Evolutionary conservation across 2,329 filamentous ascomycete genomes (phyloP), one percentile per base, ranked within the genome.

Genomic region (Monilinia fructicola): DNA sequence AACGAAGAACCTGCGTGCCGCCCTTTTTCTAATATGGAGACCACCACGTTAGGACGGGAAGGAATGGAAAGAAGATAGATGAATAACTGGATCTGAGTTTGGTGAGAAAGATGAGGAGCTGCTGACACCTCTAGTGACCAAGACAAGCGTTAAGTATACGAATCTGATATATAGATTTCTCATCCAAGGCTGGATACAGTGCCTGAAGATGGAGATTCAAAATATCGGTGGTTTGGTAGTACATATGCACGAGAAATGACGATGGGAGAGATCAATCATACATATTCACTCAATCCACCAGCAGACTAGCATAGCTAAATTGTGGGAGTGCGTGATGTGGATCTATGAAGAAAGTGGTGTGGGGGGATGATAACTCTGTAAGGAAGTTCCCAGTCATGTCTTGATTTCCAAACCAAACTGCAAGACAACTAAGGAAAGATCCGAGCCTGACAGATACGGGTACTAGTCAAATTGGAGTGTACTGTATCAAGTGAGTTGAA

Each of bases 241-340:
- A 65, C 54, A 23, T 42, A 65, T 65, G 64, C 64, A 65, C 26
- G 46, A 53, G 64, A 60, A 50, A 50, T 38, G 58, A 53, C 44
- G 54, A 35, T 26, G 54, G 38, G 26, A 23, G 16, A 53, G 44
- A 52, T 61, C 55, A 61, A 46, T 60, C 55, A 42, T 61, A 65
- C 54, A 65, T 23, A 46, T 65, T 65, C 54, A 60, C 44, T 60
- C 31, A 21, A 23, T 50, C 46, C 26, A 53, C 63, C 46, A 48
- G 46, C 63, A 53, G 31, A 65, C 63, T 60, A 60, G 18, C 44
- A 53, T 65, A 31, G 31, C 21, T 65, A 44, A 65, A 35, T 42
- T 38, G 46, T 44, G 46, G 54, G 6, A 60, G 63, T 23, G 31
- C 38, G 9, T 65, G 44, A 26, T 23, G 21, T 65, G 63, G 54